Base-by-base conservation (phyloP, 164 flowering plant genomes). In the Sextonia rubra region DNA sequence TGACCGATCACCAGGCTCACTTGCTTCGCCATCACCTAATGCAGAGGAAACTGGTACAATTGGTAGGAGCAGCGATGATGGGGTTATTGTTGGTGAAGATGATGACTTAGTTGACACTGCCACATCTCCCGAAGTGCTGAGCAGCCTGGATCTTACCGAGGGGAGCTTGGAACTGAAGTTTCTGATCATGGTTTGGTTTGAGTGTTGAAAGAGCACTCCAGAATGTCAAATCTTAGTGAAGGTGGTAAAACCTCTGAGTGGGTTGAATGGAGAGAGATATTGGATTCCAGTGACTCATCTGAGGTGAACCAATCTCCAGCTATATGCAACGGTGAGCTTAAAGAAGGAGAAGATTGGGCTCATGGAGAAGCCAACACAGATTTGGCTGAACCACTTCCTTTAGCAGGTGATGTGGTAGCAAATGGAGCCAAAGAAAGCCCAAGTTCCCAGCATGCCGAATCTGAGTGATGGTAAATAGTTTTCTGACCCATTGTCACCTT, bases 241-340 rank as follows among this genome's bases (percentile, higher is more conserved):
- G 80, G 79, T 73, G 91, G 86, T 64, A 91, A 87, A 74, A 82
- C 88, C 27, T 79, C 89, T 32, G 94, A 85, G 49, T 93, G 92
- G 95, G 95, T 91, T 32, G 89, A 91, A 81, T 91, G 95, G 95
- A 87, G 95, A 76, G 97, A 91, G 71, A 86, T 85, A 18, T 82
- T 82, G 9, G 84, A 82, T 64, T n/a, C 72, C 4, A 63, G 75
- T 68, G 86, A 84, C n/a, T 78, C 81, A 17, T 73, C 85, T 47
- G 80, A 70, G 47, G 65, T 58, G 18, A 75, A 63, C 27, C 76
- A 74, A 26, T 58, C 80, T 63, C 56, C 71, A 4, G 66, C 30
- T 65, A 23, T 80, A 24, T 77, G 85, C 26, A 86, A 84, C 70
- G 88, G 88, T 32, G 82, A 80, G 64, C 29, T 77, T 69, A 70